These are phyloP conservation scores for Carpinus fangiana DNA, from an alignment of 306 rosid genomes.

Conservation along the genomic window DNA sequence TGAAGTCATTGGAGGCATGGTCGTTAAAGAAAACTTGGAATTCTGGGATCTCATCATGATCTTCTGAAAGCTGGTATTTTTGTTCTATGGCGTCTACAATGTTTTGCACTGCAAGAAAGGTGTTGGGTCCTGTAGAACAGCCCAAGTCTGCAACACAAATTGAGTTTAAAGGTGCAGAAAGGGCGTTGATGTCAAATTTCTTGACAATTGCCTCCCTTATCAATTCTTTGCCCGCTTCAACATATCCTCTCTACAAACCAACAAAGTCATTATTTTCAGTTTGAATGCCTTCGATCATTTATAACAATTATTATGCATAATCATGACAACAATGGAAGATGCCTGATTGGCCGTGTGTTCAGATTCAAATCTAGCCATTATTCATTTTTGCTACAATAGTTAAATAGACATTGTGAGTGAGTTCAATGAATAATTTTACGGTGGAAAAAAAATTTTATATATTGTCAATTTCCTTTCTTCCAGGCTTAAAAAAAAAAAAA, in stretches of 20 bases:
- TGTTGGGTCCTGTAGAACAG: constrained; percentile 35
- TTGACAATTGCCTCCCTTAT: constrained; percentile 24
- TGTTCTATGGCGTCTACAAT: constrained; percentile 26
- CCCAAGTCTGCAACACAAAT: constrained; percentile 36
- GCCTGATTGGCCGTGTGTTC: too few relatives aligned
- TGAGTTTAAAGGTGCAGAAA: constrained; percentile 2
- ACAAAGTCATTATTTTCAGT: too few relatives aligned
- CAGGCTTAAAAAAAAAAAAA: too few relatives aligned
- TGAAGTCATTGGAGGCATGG: constrained; percentile 39
- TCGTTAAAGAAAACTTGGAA: constrained; percentile 31
- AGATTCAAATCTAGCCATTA: too few relatives aligned
- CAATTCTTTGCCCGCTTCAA: constrained; percentile 1
- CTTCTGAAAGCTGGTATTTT: constrained; percentile 13
- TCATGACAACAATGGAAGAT: too few relatives aligned
- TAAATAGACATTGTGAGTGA: too few relatives aligned
- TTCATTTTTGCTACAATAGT: too few relatives aligned
- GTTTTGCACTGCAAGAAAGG: constrained; percentile 23
- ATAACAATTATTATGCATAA: too few relatives aligned
- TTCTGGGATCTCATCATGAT: background rate
- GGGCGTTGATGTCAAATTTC: constrained; percentile 14
- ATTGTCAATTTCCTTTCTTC: too few relatives aligned
- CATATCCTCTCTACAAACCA: background rate
- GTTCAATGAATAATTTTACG: too few relatives aligned
- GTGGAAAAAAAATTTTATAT: too few relatives aligned
- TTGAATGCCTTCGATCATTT: too few relatives aligned